phyloP scores from a whole-genome alignment of 768 basidiomycete genomes.

The Strobilomyces confusus region DNA sequence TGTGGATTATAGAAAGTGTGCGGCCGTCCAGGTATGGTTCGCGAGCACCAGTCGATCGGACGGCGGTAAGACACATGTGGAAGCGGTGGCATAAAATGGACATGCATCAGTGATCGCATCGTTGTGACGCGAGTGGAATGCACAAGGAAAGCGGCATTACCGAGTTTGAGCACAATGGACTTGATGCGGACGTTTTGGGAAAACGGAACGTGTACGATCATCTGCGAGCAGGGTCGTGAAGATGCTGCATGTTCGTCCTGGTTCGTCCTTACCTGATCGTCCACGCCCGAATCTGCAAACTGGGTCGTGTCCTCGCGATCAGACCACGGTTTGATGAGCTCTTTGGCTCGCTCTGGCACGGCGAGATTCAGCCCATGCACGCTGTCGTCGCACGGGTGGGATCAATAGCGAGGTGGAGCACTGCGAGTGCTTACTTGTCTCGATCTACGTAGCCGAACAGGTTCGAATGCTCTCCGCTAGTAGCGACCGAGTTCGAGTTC shows the following conservation, averaged over 20 bases:
- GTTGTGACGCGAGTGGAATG: conserved; percentile 6
- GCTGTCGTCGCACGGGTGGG: conserved; percentile 32
- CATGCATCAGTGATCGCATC: conserved; percentile 8
- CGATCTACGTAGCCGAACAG: conserved; percentile 59
- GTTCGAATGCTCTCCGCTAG: conserved; percentile 49
- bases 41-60: conserved; percentile 1
- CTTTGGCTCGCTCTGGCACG: conserved; percentile 77
- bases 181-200: conserved; percentile 70
- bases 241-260: conserved; percentile 3
- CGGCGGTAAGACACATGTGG: background rate
- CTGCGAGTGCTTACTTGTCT: conserved; percentile 48
- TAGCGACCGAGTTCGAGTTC: conserved; percentile 40
- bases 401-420: background rate
- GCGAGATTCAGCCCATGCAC: conserved; percentile 78
- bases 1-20: background rate
- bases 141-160: conserved; percentile 36
- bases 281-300: conserved; percentile 76
- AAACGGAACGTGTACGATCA: conserved; percentile 82
- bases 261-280: conserved; percentile 64
- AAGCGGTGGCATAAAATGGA: conserved; percentile 4
- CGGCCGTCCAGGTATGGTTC: conserved; percentile 1
- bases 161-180: conserved; percentile 73
- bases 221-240: conserved; percentile 37
- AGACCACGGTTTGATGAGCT: conserved; percentile 78
- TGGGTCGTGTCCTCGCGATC: conserved; percentile 62